Evolutionary conservation across 495 filamentous ascomycete genomes (phyloP).

Genomic region (Hyaloscypha variabilis): DNA sequence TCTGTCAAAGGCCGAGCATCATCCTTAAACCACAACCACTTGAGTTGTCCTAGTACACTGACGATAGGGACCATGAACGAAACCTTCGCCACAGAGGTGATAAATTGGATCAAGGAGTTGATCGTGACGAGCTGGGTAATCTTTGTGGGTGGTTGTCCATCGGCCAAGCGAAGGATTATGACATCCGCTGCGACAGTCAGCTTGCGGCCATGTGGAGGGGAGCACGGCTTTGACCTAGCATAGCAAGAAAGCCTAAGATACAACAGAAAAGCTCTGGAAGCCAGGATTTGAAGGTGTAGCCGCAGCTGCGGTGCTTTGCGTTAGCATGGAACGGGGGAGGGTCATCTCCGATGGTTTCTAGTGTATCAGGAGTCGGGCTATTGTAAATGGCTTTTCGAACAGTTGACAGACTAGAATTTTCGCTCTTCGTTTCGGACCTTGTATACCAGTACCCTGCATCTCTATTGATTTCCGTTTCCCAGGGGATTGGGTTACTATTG

Average conservation of each 20-base stretch:
- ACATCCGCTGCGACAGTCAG: neutral
- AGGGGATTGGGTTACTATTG: too few species aligned
- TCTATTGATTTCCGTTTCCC: neutral
- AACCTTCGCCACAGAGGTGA: neutral
- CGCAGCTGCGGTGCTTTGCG: neutral
- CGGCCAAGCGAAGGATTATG: neutral
- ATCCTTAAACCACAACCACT: conserved; percentile 9
- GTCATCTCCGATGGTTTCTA: neutral
- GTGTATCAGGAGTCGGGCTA: neutral
- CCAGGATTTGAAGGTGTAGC: neutral
- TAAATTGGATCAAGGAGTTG: conserved; percentile 1
- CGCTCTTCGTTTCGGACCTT: neutral
- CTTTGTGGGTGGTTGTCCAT: neutral
- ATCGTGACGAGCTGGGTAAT: neutral
- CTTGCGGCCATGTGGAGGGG: neutral
- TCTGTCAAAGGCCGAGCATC: neutral
- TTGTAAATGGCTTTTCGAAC: neutral
- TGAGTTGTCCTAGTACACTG: conserved; percentile 1
- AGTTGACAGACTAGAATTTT: neutral
- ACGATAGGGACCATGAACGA: conserved; percentile 1
- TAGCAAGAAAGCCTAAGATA: neutral
- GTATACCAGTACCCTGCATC: neutral
- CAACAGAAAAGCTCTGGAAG: conserved; percentile 4
- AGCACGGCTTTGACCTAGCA: neutral
- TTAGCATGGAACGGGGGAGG: neutral